Conservation (phyloP, 257 asterid genomes). For the Solanum dulcamara region DNA sequence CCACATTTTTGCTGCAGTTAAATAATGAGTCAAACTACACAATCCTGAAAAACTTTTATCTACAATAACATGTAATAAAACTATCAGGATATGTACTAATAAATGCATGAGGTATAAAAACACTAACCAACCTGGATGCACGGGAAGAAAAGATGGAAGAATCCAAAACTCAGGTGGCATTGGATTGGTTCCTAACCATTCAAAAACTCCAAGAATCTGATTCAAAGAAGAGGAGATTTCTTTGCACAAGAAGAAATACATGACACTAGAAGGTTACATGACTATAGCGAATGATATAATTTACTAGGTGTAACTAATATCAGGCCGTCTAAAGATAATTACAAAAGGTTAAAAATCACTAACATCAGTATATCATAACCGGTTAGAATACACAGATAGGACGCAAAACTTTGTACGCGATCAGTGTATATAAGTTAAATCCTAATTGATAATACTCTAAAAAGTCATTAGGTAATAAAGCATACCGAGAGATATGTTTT, state of each 20-base stretch:
- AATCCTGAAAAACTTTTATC: no score
- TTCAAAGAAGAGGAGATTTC: not conserved
- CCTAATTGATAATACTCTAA: not conserved
- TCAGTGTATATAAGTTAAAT: not conserved
- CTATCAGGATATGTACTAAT: not conserved
- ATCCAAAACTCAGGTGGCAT: slow-evolving; percentile 88
- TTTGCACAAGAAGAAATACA: not conserved
- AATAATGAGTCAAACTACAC: not conserved
- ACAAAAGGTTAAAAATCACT: no score
- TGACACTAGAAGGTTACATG: not conserved
- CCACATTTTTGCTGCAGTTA: slow-evolving; percentile 60
- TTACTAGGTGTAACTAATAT: no score
- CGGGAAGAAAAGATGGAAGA: slow-evolving; percentile 62
- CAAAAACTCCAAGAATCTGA: slow-evolving; percentile 55
- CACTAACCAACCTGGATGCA: slow-evolving; percentile 48
- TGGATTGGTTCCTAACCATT: slow-evolving; percentile 67
- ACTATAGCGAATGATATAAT: no score
- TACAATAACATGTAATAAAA: not conserved
- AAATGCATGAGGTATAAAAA: not conserved
- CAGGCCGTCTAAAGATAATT: no score
- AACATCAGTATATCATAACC: no score
- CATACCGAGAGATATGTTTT: slow-evolving; percentile 66
- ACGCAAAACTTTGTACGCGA: not conserved
- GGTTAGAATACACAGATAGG: no score
- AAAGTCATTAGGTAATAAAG: not conserved